Conservation (phyloP, 2,329 filamentous ascomycete species). For the Calonectria crousiana region DNA sequence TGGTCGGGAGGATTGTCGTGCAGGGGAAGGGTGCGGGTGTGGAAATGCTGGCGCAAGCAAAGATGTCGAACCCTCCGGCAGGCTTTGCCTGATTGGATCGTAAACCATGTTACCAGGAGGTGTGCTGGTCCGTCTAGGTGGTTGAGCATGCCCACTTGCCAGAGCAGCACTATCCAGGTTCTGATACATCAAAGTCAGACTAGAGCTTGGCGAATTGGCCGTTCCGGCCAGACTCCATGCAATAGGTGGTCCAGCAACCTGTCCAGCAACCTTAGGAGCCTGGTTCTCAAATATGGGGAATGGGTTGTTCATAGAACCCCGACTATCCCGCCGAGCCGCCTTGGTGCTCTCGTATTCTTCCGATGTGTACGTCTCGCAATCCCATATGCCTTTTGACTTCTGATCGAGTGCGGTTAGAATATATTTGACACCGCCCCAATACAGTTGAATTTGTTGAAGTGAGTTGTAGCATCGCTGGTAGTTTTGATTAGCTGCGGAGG, state of each 20-base stretch:
- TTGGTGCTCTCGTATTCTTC: conserved; percentile 85
- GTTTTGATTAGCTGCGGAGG: conserved; percentile 85
- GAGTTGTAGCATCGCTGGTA: conserved; percentile 91
- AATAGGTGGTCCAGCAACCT: conserved; percentile 64
- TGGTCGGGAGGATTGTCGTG: conserved; percentile 57
- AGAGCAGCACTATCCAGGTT: conserved; percentile 49
- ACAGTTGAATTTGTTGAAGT: conserved; percentile 81
- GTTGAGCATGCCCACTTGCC: conserved; percentile 22
- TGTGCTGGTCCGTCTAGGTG: conserved; percentile 55
- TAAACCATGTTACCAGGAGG: conserved; percentile 71
- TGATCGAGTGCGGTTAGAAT: conserved; percentile 89
- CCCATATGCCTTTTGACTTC: conserved; percentile 87
- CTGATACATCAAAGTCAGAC: conserved; percentile 84
- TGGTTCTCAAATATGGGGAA: conserved; percentile 60
- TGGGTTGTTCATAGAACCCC: conserved; percentile 49
- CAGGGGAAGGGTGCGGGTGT: conserved; percentile 61
- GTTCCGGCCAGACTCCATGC: conserved; percentile 91
- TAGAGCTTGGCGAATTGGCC: conserved; percentile 87
- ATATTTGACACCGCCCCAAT: conserved; percentile 90
- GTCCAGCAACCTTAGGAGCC: conserved; percentile 58
- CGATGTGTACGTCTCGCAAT: conserved; percentile 74
- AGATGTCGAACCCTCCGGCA: conserved; percentile 59
- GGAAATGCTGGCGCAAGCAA: conserved; percentile 64
- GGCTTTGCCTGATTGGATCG: conserved; percentile 68
- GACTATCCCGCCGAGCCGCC: conserved; percentile 59